Evolutionary conservation across 371 early-diverging fungal species (phyloP).

Genomic region (Mortierella sp.): DNA sequence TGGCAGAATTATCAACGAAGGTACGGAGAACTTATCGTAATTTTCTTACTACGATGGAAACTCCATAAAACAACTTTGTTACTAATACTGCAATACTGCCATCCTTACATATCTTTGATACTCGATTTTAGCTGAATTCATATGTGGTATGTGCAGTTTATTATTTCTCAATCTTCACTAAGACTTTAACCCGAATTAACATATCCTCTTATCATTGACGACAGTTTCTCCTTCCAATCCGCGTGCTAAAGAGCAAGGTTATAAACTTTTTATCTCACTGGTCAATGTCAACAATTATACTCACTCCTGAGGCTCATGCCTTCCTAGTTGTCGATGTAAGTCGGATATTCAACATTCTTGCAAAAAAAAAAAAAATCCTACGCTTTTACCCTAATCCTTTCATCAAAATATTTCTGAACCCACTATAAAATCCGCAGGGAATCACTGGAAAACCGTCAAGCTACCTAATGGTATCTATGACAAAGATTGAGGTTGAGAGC

Average conservation of each 20-base stretch:
- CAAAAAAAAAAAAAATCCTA: background rate
- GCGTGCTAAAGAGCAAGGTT: background rate
- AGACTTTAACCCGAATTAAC: background rate
- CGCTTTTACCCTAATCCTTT: background rate
- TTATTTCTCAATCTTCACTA: background rate
- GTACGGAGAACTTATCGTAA: too few relatives aligned
- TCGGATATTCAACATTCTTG: background rate
- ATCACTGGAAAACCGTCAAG: constrained; percentile 6
- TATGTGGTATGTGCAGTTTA: constrained; percentile 18
- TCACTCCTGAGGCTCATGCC: constrained; percentile 38
- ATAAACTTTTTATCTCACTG: constrained; percentile 26
- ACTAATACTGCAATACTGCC: background rate
- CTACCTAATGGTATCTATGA: constrained; percentile 27
- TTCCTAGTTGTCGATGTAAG: constrained; percentile 37
- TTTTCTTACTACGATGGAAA: too few relatives aligned
- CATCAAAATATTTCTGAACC: background rate
- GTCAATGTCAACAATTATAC: constrained; percentile 41
- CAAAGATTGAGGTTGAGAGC: background rate
- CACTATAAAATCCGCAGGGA: background rate
- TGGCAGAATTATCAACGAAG: too few relatives aligned
- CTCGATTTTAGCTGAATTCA: constrained; percentile 19
- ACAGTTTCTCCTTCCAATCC: constrained; percentile 34
- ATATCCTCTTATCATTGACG: background rate
- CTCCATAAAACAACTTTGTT: too few relatives aligned
- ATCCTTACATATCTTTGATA: too few relatives aligned